Evolutionary conservation across 2,329 filamentous ascomycete genomes (phyloP).

Genomic region (Akanthomyces dipterigenus): DNA sequence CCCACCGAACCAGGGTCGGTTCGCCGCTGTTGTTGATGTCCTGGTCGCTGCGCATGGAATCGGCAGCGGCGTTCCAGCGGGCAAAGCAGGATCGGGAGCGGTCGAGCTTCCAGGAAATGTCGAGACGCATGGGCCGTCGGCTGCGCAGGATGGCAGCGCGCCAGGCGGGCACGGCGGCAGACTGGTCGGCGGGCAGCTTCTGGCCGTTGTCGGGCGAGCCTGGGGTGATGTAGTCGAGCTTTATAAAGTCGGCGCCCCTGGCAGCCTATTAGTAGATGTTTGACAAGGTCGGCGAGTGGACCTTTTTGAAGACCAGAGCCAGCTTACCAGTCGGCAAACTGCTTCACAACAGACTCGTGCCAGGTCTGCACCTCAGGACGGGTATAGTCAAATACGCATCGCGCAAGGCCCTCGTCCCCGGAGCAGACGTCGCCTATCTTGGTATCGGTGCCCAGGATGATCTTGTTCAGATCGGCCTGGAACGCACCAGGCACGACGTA

Average conservation of each 20-base stretch:
- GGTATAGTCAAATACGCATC: slow-evolving; percentile 16
- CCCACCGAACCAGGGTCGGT: slow-evolving; percentile 14
- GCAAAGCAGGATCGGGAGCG: slow-evolving; percentile 15
- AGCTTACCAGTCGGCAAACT: slow-evolving; percentile 17
- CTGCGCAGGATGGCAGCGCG: slow-evolving; percentile 15
- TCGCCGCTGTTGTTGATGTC: slow-evolving; percentile 16
- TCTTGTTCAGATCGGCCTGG: slow-evolving; percentile 15
- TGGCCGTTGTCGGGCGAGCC: slow-evolving; percentile 18
- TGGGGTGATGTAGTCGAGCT: slow-evolving; percentile 17
- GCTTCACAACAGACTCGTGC: slow-evolving; percentile 16
- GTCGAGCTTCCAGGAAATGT: slow-evolving; percentile 18
- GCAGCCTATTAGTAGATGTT: neutral
- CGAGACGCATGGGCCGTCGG: slow-evolving; percentile 16
- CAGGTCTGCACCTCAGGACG: slow-evolving; percentile 15
- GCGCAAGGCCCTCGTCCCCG: slow-evolving; percentile 15
- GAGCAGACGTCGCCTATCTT: slow-evolving; percentile 16
- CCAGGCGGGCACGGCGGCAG: slow-evolving; percentile 16
- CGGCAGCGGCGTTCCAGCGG: slow-evolving; percentile 16
- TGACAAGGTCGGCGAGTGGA: neutral
- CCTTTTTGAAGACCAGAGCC: no score
- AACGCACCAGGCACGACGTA: slow-evolving; percentile 18
- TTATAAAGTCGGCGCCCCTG: slow-evolving; percentile 17
- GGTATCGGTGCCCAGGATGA: slow-evolving; percentile 14
- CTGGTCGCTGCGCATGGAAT: slow-evolving; percentile 18
- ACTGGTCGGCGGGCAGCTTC: slow-evolving; percentile 14